A percentile compares a stretch with the other conserved stretches of the same genome.
phyloP scores from a whole-genome alignment of 2,329 filamentous ascomycete genomes.

The Sclerotinia spermophila region DNA sequence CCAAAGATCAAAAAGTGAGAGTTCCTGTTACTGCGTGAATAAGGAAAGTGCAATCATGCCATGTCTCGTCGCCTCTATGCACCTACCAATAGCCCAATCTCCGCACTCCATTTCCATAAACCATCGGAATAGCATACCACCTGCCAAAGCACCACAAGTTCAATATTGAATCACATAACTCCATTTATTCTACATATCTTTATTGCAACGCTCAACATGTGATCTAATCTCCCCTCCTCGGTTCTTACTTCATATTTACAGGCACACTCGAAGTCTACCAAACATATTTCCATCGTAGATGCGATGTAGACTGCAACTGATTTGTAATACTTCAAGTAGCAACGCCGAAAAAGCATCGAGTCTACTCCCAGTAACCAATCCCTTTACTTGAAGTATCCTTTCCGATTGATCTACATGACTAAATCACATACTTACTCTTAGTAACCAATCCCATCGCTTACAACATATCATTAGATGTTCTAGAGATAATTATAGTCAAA shows the following conservation, averaged over 20 bases:
- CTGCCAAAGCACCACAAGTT: fast-evolving
- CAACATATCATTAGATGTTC: background rate
- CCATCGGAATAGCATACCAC: background rate
- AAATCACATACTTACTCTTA: background rate
- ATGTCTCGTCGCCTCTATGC: background rate
- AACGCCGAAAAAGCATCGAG: background rate
- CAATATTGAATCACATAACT: background rate
- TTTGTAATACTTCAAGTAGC: background rate
- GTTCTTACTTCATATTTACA: background rate
- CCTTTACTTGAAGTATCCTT: background rate
- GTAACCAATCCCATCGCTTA: background rate
- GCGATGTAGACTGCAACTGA: background rate
- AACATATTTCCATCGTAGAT: fast-evolving
- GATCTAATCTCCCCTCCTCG: too few relatives aligned
- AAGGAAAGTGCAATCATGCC: background rate
- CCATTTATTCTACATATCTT: background rate
- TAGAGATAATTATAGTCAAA: background rate
- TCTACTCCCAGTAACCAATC: background rate
- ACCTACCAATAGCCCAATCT: background rate
- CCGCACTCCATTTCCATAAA: background rate
- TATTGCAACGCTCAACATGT: background rate
- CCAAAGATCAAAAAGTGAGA: background rate
- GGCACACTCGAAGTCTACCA: background rate
- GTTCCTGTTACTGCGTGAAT: fast-evolving
- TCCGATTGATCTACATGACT: fast-evolving